These are phyloP conservation scores for Penstemon davidsonii DNA, from an alignment of 257 asterid species.

Conservation along the genomic window DNA sequence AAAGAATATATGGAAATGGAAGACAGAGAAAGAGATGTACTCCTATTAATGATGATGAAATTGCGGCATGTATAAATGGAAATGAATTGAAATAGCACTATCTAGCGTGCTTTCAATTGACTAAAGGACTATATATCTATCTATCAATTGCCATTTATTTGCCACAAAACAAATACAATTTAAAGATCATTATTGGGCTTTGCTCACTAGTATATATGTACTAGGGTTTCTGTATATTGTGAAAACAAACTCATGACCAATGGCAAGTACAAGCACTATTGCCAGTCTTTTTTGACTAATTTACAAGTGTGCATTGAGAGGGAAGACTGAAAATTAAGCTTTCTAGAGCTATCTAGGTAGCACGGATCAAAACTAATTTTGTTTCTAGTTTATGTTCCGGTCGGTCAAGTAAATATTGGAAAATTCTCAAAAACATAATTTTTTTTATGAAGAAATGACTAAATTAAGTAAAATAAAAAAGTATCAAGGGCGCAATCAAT, in stretches of 20 bases:
- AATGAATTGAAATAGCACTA: constrained; percentile 20
- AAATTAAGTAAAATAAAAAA: too few species aligned
- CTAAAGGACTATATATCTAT: constrained; percentile 13
- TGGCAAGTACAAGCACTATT: constrained; percentile 22
- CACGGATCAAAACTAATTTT: not conserved
- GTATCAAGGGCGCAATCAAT: too few species aligned
- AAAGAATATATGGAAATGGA: constrained; percentile 7
- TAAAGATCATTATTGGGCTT: not conserved
- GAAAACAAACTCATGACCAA: not conserved
- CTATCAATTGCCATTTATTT: constrained; percentile 22
- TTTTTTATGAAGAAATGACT: too few species aligned
- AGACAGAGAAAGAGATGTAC: not conserved
- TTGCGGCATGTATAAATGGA: constrained; percentile 60
- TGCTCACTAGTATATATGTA: not conserved
- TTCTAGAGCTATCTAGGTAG: not conserved
- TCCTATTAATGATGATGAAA: constrained; percentile 11
- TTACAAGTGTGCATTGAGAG: not conserved
- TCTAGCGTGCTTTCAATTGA: constrained; percentile 30
- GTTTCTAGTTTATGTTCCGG: too few species aligned
- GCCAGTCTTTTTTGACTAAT: constrained; percentile 16
- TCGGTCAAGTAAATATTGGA: too few species aligned
- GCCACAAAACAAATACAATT: not conserved
- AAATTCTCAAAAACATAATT: too few species aligned
- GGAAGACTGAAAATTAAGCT: not conserved
- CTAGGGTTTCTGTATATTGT: constrained; percentile 27